Base-by-base conservation (phyloP, 2,329 filamentous ascomycete genomes). In the Xylogone sp. region DNA sequence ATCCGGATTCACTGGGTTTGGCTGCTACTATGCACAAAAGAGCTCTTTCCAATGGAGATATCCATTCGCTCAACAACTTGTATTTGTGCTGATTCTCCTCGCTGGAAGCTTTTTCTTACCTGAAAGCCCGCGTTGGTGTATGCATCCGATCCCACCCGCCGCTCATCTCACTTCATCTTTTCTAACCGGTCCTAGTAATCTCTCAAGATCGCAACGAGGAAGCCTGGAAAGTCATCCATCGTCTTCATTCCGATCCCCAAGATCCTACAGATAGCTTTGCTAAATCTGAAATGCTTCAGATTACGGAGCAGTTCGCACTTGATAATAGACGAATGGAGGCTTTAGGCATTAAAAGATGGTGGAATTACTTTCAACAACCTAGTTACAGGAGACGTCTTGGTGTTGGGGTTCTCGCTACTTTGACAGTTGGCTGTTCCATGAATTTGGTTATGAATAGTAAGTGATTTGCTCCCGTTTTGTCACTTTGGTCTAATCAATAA, bases 81-180 rank as follows among this genome's bases (percentile, higher is more conserved):
- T 29, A 16, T 43, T 42, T 12, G 5, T 48, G 18, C 16, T 48
- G 31, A 42, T 43, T 16, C 21, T 48, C 20, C 20, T 42, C n/a
- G n/a, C 21, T 16, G 18, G 31, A 22, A 48, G 90, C 65, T 76
- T 96, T 63, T 77, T 97, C 59, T 96, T 48, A 3, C 46, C 27
- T 13, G 46, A 48, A 18, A 42, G 29, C 18, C 46, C 46, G 21
- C 29, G 46, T 42, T 48, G 46, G 46, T 39, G 46, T 22, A 39
- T 9, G 34, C n/a, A 6, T 39, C 27, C 27, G 7, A 8, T 31
- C 27, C 27, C 13, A 13, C 5, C n/a, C n/a, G 34, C 13, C n/a
- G 6, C 34, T 16, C 34, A 39, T 39, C 8, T 39, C 5, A 27
- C 6, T 27, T 27, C 5, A 27, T 10, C 24, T 5, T 27, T 27